Base-by-base conservation (phyloP, 2,329 filamentous ascomycete genomes). In the Aureobasidium mangrovei region DNA sequence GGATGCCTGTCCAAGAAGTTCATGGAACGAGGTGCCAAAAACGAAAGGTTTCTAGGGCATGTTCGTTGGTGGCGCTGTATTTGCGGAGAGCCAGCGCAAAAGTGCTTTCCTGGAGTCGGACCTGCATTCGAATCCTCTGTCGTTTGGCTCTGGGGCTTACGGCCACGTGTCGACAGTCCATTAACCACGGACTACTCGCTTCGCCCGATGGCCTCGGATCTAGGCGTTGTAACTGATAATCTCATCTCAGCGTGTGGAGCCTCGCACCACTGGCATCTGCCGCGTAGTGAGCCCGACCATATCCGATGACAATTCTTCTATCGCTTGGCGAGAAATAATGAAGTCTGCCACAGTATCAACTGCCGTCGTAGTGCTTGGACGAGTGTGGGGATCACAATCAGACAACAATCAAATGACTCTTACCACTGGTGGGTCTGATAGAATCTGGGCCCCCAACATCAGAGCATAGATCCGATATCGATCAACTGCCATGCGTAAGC, bases 191-290 rank as follows among this genome's bases (percentile, higher is more conserved):
- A 2, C 40, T 28, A 36, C 35, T 40, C 40, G 27, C 24, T 31
- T 27, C 46, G 46, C 26, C 46, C 46, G 36, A 49, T 32, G 46
- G 45, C 45, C 38, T 33, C 27, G 35, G 27, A 49, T 49, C 46
- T 51, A 51, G 47, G 38, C 47, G 47, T 51, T 51, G 47, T 27
- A 35, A 51, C 47, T 40, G 46, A 51, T 51, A 41, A 51, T 51
- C 38, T 51, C 47, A 35, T 35, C 38, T 41, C 29, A 42, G 5
- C 9, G 36, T 51, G 47, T 51, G 47, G 47, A 51, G 47, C 38
- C 47, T 51, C 31, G 38, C 38, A 51, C 47, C 18, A 42, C 38
- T 51, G 9, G 41, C 47, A 51, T 51, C 38, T 51, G 47, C 47
- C 47, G 47, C 39, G 18, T 31, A 51, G 12, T 35, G 24, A 51